phyloP scores from a whole-genome alignment of 2,329 filamentous ascomycete genomes.

The Fusarium sp. region DNA sequence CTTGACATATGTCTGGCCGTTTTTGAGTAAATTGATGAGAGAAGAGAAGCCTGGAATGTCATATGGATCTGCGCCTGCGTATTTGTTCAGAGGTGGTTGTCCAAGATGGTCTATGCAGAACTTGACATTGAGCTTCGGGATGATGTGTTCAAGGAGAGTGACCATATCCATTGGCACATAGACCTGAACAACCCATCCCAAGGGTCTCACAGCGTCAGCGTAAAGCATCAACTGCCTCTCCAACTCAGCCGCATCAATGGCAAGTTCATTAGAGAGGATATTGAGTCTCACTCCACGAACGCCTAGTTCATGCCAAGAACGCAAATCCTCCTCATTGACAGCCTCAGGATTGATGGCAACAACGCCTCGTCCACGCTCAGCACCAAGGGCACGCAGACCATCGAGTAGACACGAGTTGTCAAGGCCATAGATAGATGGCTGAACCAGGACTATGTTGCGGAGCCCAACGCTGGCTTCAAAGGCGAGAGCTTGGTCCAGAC shows the following conservation, averaged over 20 bases:
- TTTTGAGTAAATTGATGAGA: conserved; percentile 56
- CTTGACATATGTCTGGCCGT: conserved; percentile 64
- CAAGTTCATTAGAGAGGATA: conserved; percentile 61
- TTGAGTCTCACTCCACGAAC: conserved; percentile 69
- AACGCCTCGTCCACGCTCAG: conserved; percentile 61
- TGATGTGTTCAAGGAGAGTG: conserved; percentile 57
- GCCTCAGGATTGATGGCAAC: conserved; percentile 63
- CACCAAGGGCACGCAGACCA: conserved; percentile 59
- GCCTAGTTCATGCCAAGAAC: conserved; percentile 64
- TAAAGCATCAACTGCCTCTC: conserved; percentile 55
- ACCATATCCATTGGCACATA: conserved; percentile 64
- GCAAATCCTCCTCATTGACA: conserved; percentile 50
- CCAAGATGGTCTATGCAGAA: conserved; percentile 70
- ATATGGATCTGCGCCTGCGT: conserved; percentile 36
- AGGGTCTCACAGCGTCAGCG: conserved; percentile 58
- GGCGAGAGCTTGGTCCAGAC: conserved; percentile 58
- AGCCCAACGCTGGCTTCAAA: conserved; percentile 63
- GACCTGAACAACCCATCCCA: conserved; percentile 67
- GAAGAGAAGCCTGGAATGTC: conserved; percentile 45
- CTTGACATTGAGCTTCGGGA: conserved; percentile 59
- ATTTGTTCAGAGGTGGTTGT: conserved; percentile 51
- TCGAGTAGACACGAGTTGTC: conserved; percentile 69
- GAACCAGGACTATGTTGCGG: conserved; percentile 65
- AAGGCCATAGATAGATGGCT: conserved; percentile 69
- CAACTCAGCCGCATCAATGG: conserved; percentile 53